Evolutionary conservation across 306 rosid genomes (phyloP).

Genomic region (Gastrolobium villosum): DNA sequence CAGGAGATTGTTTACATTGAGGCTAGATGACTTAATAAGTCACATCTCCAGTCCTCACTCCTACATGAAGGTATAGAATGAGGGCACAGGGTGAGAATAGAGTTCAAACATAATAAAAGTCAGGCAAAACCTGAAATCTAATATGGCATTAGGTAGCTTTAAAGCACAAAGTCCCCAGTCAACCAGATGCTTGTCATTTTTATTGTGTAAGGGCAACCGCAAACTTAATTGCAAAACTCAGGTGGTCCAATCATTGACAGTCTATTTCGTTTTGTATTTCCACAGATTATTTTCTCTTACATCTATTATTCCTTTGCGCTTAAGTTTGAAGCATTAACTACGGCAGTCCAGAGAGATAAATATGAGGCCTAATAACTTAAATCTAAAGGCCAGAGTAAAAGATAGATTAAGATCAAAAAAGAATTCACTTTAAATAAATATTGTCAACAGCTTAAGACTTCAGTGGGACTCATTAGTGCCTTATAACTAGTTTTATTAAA

Average conservation of each 20-base stretch:
- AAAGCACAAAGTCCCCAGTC: conserved; percentile 6
- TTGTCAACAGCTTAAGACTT: background rate
- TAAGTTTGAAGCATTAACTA: conserved; percentile 18
- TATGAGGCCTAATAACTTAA: background rate
- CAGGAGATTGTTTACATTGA: conserved; percentile 19
- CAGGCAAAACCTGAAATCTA: conserved; percentile 6
- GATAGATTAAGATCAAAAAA: background rate
- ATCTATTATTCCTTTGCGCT: background rate
- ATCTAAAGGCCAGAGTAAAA: conserved; percentile 1
- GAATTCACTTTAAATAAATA: background rate
- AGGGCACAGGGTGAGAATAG: background rate
- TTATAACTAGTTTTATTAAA: background rate
- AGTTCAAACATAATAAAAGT: background rate
- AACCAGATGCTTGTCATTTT: background rate
- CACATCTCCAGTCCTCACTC: conserved; percentile 20
- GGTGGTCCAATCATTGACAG: background rate
- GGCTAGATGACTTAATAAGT: conserved; percentile 26
- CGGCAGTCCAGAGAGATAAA: background rate
- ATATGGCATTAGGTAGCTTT: background rate
- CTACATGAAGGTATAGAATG: conserved; percentile 1
- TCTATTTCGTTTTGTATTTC: background rate
- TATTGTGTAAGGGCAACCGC: background rate
- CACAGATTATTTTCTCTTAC: background rate
- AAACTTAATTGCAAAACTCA: conserved; percentile 17
- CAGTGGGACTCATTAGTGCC: background rate